A percentile compares a stretch with the other conserved stretches of the same genome.
Conservation (phyloP, 768 basidiomycete genomes). For the Gloeopeniophorella convolvens region DNA sequence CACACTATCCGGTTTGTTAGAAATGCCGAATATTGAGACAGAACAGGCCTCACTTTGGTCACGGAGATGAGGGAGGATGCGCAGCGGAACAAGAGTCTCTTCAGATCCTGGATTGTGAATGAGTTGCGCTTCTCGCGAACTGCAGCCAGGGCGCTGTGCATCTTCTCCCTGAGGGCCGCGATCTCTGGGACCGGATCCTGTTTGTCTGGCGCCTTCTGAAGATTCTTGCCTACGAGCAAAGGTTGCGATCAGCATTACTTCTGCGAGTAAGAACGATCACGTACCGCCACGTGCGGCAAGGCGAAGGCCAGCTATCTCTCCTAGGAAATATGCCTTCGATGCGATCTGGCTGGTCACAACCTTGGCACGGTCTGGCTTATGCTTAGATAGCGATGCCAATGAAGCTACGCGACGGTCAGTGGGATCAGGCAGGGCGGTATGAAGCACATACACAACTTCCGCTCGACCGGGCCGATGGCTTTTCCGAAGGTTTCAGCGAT, state of each 20-base stretch:
- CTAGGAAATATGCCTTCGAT: conserved; percentile 84
- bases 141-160: conserved; percentile 58
- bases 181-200: conserved; percentile 57
- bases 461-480: conserved; percentile 67
- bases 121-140: conserved; percentile 65
- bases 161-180: conserved; percentile 55
- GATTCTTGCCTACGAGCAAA: conserved; percentile 39
- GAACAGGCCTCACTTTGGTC: conserved; percentile 40
- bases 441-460: conserved; percentile 59
- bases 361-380: conserved; percentile 79
- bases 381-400: conserved; percentile 46
- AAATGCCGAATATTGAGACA: background rate
- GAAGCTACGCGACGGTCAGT: conserved; percentile 37
- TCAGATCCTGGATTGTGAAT: conserved; percentile 77
- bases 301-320: conserved; percentile 78
- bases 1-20: conserved; percentile 45
- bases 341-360: conserved; percentile 79
- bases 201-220: conserved; percentile 57
- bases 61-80: conserved; percentile 73
- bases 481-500: conserved; percentile 83
- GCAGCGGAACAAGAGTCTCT: conserved; percentile 80
- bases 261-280: conserved; percentile 17
- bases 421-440: background rate
- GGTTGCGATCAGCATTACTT: no score
- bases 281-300: conserved; percentile 60